Base-by-base conservation (phyloP, 495 filamentous ascomycete genomes). In the Parathielavia hyrcaniae region DNA sequence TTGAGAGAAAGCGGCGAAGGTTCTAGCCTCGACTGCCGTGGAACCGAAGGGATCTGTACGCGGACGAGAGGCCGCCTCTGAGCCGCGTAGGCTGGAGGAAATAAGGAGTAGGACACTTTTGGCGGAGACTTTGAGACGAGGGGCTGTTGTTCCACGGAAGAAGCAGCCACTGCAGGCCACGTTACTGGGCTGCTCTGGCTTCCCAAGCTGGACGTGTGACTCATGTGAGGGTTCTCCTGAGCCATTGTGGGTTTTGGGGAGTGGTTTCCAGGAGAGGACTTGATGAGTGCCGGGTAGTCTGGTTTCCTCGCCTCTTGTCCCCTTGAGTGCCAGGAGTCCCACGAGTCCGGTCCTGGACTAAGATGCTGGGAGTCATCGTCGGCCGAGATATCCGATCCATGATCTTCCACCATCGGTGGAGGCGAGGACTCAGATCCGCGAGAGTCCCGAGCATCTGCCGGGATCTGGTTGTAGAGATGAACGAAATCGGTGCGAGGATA, bases 351-450 rank as follows among this genome's bases (percentile, higher is more conserved):
- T 5, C 58, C 61, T 8, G 59, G 41, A 4, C 39, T 38, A 30
- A 53, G 57, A 32, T 65, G 55, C 26, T 70, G 61, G 40, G 56
- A 60, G 36, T 70, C 69, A 19, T 70, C 69, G 4, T 70, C 68
- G 8, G 49, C 32, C 6, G 66, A 66, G n/a, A 64, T 17, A 50
- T 69, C 68, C 4, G 66, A 69, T 11, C 61, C 68, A 9, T 61
- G 60, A 53, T 70, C 69, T 43, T 69, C 63, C 2, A 70, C 50
- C 68, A 67, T 65, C 4, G 58, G 62, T 13, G 68, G 64, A 1
- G 64, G 57, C 0, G 66, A 70, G 10, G 56, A 55, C 30, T 65
- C 60, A 35, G 67, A 67, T 2, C 58, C 66, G 17, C 60, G 53
- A 6, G 69, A 71, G 22, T 53, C 64, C 13, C 64, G 61, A 19